Percentiles rank a stretch among this genome's conserved stretches.
Evolutionary conservation across 164 flowering plant genomes (phyloP).

Genomic region (Chloranthus sessilifolius): DNA sequence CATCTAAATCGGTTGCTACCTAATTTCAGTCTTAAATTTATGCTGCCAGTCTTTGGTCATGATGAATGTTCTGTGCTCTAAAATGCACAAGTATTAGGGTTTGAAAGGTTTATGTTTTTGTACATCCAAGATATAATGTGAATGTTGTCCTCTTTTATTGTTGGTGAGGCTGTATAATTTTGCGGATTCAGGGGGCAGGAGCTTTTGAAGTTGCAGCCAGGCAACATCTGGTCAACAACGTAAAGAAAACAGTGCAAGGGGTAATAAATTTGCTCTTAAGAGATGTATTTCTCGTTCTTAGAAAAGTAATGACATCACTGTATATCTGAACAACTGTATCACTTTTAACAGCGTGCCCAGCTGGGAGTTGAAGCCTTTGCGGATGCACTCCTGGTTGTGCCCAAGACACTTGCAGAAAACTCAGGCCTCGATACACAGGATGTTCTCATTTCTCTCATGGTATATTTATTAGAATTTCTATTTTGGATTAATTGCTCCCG

Average conservation of each 20-base stretch:
- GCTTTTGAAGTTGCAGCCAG: conserved; percentile 99
- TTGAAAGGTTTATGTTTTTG: too few species aligned
- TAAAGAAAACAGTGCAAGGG: conserved; percentile 96
- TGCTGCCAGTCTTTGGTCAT: too few species aligned
- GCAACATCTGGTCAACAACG: conserved; percentile 75
- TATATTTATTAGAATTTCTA: conserved; percentile 18
- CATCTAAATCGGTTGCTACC: too few species aligned
- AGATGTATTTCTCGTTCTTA: background rate
- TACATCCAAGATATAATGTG: too few species aligned
- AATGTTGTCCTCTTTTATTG: too few species aligned
- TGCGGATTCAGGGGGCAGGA: conserved; percentile 76
- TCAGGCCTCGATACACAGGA: conserved; percentile 99
- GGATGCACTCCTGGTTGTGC: conserved; percentile 93
- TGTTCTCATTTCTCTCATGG: conserved; percentile 79
- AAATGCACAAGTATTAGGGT: too few species aligned
- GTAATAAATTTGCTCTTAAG: conserved; percentile 28
- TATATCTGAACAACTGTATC: conserved; percentile 1
- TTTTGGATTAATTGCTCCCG: too few species aligned
- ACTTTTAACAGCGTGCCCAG: conserved; percentile 76
- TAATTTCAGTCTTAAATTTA: too few species aligned
- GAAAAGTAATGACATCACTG: background rate
- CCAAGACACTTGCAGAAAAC: conserved; percentile 95
- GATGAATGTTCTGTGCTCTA: too few species aligned
- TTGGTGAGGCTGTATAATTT: too few species aligned
- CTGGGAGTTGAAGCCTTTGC: conserved; percentile 99